Percentiles rank a stretch among this genome's conserved stretches.
These are phyloP conservation scores for Verticillium nonalfalfae DNA, from an alignment of 2,329 filamentous ascomycete species.

Conservation along the genomic window DNA sequence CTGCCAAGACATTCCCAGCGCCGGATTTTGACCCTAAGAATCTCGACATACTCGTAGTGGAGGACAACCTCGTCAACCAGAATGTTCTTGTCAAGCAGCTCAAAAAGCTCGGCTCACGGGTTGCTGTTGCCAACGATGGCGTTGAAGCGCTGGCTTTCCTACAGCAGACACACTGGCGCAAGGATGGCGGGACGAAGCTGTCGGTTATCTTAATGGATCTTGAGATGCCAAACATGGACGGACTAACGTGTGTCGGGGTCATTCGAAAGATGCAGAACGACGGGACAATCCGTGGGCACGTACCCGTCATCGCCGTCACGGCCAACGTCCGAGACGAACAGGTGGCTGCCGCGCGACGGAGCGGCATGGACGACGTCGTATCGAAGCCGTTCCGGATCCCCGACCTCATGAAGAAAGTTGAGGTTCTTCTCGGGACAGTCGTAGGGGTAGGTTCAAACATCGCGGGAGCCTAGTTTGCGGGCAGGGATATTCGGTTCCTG, in stretches of 20 bases:
- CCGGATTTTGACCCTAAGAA: conserved; percentile 33
- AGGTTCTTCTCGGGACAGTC: conserved; percentile 14
- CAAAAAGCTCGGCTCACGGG: conserved; percentile 49
- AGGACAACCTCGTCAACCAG: conserved; percentile 64
- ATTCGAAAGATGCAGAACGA: conserved; percentile 30
- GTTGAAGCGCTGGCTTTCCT: conserved; percentile 45
- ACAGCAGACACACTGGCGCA: conserved; percentile 21
- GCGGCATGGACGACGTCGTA: conserved; percentile 45
- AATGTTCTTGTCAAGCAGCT: conserved; percentile 61
- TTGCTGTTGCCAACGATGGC: conserved; percentile 57
- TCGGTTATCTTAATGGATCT: conserved; percentile 39
- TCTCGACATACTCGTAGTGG: conserved; percentile 55
- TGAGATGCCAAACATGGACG: conserved; percentile 44
- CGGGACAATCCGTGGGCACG: conserved; percentile 22
- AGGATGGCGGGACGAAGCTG: conserved; percentile 16
- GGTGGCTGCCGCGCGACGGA: conserved; percentile 24
- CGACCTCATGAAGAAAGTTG: conserved; percentile 36
- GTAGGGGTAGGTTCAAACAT: background rate
- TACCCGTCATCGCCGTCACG: conserved; percentile 40
- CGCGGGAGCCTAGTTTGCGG: background rate
- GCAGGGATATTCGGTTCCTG: conserved; percentile 29
- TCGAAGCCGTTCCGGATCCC: conserved; percentile 50
- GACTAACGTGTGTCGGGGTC: conserved; percentile 31
- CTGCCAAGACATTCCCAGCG: conserved; percentile 9
- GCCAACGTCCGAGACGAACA: conserved; percentile 37